Evolutionary conservation across 2,329 filamentous ascomycete species (phyloP).

Genomic region (Fusarium buxicola): DNA sequence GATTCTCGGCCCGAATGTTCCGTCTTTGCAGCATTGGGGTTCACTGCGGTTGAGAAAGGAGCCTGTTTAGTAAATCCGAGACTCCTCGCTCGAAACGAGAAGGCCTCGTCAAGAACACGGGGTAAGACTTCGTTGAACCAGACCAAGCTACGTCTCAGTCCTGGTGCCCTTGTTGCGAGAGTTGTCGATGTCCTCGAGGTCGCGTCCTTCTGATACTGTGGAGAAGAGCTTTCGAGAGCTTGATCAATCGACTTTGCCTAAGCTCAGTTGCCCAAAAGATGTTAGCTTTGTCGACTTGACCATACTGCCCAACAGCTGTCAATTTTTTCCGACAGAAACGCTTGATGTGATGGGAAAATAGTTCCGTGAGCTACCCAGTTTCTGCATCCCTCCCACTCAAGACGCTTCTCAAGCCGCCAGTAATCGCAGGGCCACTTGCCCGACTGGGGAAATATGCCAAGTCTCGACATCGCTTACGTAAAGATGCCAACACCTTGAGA

Average conservation of each 20-base stretch:
- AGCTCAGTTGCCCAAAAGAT: too few relatives aligned
- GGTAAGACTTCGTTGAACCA: not conserved
- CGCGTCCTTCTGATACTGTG: not conserved
- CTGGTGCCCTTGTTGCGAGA: not conserved
- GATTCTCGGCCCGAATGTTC: not conserved
- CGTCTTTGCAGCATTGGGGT: not conserved
- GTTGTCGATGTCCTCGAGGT: not conserved
- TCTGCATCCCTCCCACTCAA: too few relatives aligned
- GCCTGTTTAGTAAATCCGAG: not conserved
- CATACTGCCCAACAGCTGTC: too few relatives aligned
- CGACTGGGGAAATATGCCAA: conserved; percentile 1
- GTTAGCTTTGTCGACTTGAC: too few relatives aligned
- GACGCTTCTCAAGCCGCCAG: not conserved
- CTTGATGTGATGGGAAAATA: too few relatives aligned
- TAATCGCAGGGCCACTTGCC: not conserved
- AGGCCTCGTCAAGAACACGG: not conserved
- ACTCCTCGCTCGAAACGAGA: not conserved
- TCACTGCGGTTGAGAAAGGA: not conserved
- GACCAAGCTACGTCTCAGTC: not conserved
- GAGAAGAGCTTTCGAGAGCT: not conserved
- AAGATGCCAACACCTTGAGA: conserved; percentile 4
- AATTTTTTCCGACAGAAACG: too few relatives aligned
- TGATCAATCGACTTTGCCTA: too few relatives aligned
- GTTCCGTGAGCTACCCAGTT: too few relatives aligned
- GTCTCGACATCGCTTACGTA: conserved; percentile 8